Percentiles rank a stretch among this genome's conserved stretches.
Evolutionary conservation across 257 asterid species (phyloP).

Genomic region (Scutellaria galericulata): DNA sequence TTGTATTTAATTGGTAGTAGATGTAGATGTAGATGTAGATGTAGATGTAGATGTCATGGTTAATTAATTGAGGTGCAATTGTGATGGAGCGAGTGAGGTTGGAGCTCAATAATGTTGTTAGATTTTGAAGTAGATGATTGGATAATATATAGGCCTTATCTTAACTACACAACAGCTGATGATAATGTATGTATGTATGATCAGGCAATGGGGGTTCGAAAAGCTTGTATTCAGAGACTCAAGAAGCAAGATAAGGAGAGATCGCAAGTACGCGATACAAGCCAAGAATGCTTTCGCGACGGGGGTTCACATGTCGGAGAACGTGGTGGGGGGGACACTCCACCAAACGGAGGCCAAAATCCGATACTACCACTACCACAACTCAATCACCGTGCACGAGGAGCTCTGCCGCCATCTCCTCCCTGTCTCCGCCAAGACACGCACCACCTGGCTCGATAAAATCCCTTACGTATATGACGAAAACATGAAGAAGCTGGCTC

Average conservation of each 20-base stretch:
- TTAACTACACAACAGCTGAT: no score
- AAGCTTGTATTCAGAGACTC: conserved; percentile 60
- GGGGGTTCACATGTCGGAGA: conserved; percentile 70
- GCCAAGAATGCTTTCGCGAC: conserved; percentile 56
- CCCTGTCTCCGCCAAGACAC: conserved; percentile 44
- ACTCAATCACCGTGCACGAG: conserved; percentile 60
- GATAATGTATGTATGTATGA: no score
- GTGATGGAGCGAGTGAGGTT: no score
- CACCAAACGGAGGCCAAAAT: conserved; percentile 49
- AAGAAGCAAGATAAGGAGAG: conserved; percentile 51
- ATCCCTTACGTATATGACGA: conserved; percentile 63
- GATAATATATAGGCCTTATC: no score
- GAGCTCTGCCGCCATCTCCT: conserved; percentile 61
- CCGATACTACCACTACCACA: conserved; percentile 66
- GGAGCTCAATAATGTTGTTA: no score
- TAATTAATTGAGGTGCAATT: no score
- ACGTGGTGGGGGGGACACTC: conserved; percentile 49
- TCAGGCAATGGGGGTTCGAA: conserved; percentile 69
- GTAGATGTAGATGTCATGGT: no score
- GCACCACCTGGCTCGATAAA: conserved; percentile 62
- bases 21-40: no score
- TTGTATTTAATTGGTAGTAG: no score
- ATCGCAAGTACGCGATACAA: conserved; percentile 67
- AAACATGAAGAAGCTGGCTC: conserved; percentile 55
- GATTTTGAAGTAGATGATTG: no score